Evolutionary conservation across 179 eudicot species (phyloP).

Genomic region (Beta corolliflora): DNA sequence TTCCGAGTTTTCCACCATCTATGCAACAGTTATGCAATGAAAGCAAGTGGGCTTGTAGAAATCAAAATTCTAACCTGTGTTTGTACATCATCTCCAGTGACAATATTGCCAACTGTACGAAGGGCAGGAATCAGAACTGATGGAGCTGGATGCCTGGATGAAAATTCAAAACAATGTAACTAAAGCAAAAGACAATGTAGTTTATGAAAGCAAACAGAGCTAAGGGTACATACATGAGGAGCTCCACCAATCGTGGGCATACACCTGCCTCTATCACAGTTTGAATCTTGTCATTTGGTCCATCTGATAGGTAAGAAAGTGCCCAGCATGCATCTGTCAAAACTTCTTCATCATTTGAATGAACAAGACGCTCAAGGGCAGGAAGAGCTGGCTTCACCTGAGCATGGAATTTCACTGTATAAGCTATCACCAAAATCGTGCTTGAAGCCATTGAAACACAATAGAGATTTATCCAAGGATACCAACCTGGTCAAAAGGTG

Average conservation of each 20-base stretch:
- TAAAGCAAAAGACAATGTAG: background rate
- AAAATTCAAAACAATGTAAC: conserved; percentile 9
- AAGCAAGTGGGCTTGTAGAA: background rate
- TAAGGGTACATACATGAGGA: conserved; percentile 57
- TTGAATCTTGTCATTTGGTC: conserved; percentile 88
- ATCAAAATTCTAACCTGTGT: conserved; percentile 69
- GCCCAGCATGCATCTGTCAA: conserved; percentile 94
- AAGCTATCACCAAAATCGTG: background rate
- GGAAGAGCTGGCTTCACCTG: conserved; percentile 48
- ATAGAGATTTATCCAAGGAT: background rate
- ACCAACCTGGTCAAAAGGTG: conserved; percentile 51
- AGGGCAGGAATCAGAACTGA: conserved; percentile 86
- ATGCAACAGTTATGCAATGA: conserved; percentile 6
- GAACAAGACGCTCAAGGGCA: conserved; percentile 70
- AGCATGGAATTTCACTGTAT: conserved; percentile 7
- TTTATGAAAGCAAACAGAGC: background rate
- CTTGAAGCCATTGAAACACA: background rate
- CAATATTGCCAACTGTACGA: conserved; percentile 87
- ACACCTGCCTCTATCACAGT: conserved; percentile 83
- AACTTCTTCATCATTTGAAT: conserved; percentile 83
- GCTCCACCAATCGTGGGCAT: conserved; percentile 75
- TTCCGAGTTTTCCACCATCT: background rate
- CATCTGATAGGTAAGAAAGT: conserved; percentile 84
- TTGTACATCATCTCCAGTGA: conserved; percentile 81
- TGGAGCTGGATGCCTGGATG: conserved; percentile 73